Base-by-base conservation (phyloP, 371 early-diverging fungal species). In the Actinomortierella ambigua region DNA sequence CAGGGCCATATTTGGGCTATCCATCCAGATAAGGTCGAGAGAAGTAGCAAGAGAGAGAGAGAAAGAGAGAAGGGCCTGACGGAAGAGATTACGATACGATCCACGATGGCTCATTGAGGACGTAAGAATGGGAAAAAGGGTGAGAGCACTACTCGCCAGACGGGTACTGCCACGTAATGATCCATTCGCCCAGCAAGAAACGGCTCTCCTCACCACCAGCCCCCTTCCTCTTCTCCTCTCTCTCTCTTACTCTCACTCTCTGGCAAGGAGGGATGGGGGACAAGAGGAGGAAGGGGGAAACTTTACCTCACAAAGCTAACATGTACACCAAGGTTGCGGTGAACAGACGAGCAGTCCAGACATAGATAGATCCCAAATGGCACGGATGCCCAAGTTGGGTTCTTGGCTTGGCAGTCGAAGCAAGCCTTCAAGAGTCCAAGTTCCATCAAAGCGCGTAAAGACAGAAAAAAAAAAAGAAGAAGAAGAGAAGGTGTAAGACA, bases 341-440 rank as follows among this genome's bases (percentile, higher is more conserved):
- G 97, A 6, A 92, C 87, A 20, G 98, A 90, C 9, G 98, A 98
- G 79, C 99, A 99, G 67, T 98, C 97, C 41, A 97, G 86, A 77
- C 99, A 99, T 49, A 99, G 84, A 80, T 98, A 99, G 61, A 98
- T 90, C 40, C 99, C 99, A 81, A 89, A 98, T 2, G 96, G 93
- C 15, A 98, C 93, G 61, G 94, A 92, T 18, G 96, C 85, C 99
- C 99, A 99, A 29, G 92, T 94, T 53, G 98, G 99, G 77, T 95
- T 96, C 77, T 95, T 94, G 55, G 91, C 92, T 49, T 87, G 86
- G 77, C 99, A 99, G 80, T 99, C 99, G 78, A 98, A 96, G 85
- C 99, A 99, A 24, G 81, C 81, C 91, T 94, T 75, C 17, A 4
- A 23, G 44, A 20, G 34, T 34, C 4, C 4, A 6, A 34, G 4